Evolutionary conservation across 2,329 filamentous ascomycete genomes (phyloP).

Genomic region (Hymenoscyphus fraxineus): DNA sequence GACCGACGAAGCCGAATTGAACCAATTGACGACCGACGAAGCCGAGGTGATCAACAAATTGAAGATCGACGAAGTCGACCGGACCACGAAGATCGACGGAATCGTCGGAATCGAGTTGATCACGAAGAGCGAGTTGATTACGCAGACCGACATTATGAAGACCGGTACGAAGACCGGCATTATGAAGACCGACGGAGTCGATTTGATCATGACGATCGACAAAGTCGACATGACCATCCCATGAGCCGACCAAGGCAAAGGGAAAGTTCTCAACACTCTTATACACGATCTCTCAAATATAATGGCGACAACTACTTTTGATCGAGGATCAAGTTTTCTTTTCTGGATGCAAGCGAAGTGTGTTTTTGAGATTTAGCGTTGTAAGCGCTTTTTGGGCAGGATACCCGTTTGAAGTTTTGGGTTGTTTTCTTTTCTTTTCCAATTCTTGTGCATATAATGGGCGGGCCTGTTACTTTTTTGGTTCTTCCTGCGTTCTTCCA

Average conservation of each 20-base stretch:
- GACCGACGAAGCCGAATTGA: too few relatives aligned
- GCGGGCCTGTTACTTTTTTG: constrained; percentile 26
- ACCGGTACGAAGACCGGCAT: too few relatives aligned
- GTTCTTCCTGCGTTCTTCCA: constrained; percentile 17
- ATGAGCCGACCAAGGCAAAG: constrained; percentile 21
- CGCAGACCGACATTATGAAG: too few relatives aligned
- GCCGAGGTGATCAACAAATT: too few relatives aligned
- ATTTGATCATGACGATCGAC: constrained; percentile 25
- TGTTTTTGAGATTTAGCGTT: constrained; percentile 24
- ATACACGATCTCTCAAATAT: constrained; percentile 20
- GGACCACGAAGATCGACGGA: too few relatives aligned
- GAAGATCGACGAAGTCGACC: too few relatives aligned
- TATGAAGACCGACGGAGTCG: too few relatives aligned
- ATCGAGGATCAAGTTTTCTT: constrained; percentile 10
- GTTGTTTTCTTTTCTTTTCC: constrained; percentile 15
- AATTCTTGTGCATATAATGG: constrained; percentile 25
- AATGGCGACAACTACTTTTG: constrained; percentile 13
- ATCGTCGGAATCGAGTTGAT: too few relatives aligned
- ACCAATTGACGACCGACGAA: too few relatives aligned
- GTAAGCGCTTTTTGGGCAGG: constrained; percentile 17
- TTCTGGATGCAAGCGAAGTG: constrained; percentile 18
- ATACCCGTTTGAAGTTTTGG: constrained; percentile 12
- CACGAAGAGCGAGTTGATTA: too few relatives aligned
- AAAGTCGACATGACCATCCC: constrained; percentile 23
- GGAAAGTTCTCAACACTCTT: constrained; percentile 26